phyloP scores from a whole-genome alignment of 2,329 filamentous ascomycete species.

The Paraphoma chrysanthemicola region DNA sequence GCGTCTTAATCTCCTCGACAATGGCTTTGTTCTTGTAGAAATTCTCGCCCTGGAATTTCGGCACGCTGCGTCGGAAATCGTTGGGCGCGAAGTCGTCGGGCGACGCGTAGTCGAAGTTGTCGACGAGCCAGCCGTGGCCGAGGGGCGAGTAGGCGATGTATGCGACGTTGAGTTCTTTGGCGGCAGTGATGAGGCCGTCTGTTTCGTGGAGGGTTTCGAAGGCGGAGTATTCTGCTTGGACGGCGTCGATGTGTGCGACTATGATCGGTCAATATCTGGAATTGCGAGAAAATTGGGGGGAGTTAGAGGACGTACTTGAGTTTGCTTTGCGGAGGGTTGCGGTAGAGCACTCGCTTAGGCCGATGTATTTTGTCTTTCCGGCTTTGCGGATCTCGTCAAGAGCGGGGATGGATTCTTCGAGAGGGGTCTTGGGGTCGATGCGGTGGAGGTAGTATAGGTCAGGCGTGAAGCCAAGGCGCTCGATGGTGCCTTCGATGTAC shows the following conservation, averaged over 20 bases:
- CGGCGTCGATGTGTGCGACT: constrained; percentile 55
- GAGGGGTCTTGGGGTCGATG: constrained; percentile 43
- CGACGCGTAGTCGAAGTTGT: constrained; percentile 23
- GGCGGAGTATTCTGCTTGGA: constrained; percentile 60
- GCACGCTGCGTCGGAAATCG: constrained; percentile 44
- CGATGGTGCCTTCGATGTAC: constrained; percentile 49
- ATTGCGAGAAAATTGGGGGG: too few relatives aligned
- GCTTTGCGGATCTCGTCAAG: constrained; percentile 48
- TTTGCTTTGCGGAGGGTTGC: constrained; percentile 56
- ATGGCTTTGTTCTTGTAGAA: constrained; percentile 40
- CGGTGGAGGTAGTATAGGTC: constrained; percentile 54
- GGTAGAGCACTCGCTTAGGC: constrained; percentile 54
- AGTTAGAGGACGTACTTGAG: constrained; percentile 24
- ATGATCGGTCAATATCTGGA: too few relatives aligned
- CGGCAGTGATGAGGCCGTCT: constrained; percentile 40
- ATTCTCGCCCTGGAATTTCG: constrained; percentile 51
- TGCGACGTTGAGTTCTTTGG: constrained; percentile 48
- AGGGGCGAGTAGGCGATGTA: constrained; percentile 45
- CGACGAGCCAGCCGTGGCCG: constrained; percentile 35
- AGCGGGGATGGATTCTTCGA: constrained; percentile 55
- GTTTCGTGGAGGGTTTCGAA: constrained; percentile 55
- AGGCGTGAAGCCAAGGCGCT: constrained; percentile 45
- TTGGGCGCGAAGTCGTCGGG: constrained; percentile 54
- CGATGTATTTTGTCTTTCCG: constrained; percentile 59
- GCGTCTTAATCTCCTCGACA: constrained; percentile 30